These are phyloP conservation scores for Coccomyxa subellipsoidea DNA, from an alignment of 163 green algal species.

Conservation along the genomic window DNA sequence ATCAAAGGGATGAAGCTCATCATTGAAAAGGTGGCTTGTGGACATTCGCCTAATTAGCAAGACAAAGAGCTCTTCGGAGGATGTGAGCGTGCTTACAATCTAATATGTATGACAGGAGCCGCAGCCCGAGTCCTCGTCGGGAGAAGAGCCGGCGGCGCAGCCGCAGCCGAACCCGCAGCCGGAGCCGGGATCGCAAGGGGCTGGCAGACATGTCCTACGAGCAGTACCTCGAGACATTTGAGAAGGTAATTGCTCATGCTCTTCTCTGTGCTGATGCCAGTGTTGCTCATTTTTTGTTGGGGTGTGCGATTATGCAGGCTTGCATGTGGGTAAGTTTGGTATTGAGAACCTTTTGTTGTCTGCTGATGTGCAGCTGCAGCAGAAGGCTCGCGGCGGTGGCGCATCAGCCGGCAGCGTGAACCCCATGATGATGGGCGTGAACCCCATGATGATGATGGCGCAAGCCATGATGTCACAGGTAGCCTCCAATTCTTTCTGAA, in stretches of 20 bases:
- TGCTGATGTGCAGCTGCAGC: not conserved
- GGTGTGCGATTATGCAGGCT: too few species aligned
- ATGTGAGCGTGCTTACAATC: too few species aligned
- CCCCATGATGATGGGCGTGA: not conserved
- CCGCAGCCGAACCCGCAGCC: constrained; percentile 15
- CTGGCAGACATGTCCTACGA: constrained; percentile 42
- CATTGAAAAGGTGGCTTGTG: too few species aligned
- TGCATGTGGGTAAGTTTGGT: not conserved
- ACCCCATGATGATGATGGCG: constrained; percentile 21
- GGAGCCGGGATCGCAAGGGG: constrained; percentile 15
- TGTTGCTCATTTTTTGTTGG: too few species aligned
- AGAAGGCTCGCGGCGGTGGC: not conserved
- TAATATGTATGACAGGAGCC: constrained; percentile 10
- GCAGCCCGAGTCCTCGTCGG: not conserved
- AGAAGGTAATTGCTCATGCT: constrained; percentile 14
- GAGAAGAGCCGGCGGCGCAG: not conserved
- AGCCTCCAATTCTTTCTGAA: not conserved
- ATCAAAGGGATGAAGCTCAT: too few species aligned
- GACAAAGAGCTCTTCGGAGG: too few species aligned
- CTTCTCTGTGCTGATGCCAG: too few species aligned
- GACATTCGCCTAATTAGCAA: too few species aligned
- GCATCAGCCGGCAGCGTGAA: not conserved
- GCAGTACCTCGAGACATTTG: constrained; percentile 38
- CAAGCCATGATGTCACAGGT: constrained; percentile 13
- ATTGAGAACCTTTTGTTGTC: not conserved